Evolutionary conservation across 441 rosid species (phyloP).

Genomic region (Adansonia madagascariensis): DNA sequence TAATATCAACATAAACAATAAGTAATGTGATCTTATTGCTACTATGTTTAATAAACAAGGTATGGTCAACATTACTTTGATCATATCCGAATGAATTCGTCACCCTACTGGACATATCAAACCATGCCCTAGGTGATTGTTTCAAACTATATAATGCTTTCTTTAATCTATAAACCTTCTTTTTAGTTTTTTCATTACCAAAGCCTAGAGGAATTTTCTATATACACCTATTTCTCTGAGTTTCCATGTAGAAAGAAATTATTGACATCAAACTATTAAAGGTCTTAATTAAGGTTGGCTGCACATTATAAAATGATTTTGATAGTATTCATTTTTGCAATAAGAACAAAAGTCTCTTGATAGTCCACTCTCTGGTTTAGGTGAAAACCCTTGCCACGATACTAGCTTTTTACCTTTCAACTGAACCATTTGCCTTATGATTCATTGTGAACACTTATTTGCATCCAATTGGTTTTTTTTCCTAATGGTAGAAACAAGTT

Average conservation of each 20-base stretch:
- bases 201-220: not conserved
- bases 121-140: not conserved
- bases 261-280: not conserved
- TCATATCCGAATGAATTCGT: too few species aligned
- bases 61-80: too few species aligned
- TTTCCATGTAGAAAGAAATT: not conserved
- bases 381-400: not conserved
- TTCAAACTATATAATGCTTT: not conserved
- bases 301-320: not conserved
- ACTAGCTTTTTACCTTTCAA: not conserved
- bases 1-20: too few species aligned
- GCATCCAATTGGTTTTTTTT: not conserved
- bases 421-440: not conserved
- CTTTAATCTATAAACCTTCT: not conserved
- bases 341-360: not conserved
- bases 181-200: not conserved
- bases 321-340: not conserved
- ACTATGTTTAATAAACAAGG: too few species aligned
- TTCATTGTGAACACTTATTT: not conserved
- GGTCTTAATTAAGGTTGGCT: not conserved
- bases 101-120: not conserved
- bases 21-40: too few species aligned
- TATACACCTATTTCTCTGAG: not conserved
- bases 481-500: not conserved
- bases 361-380: not conserved